Evolutionary conservation across 371 early-diverging fungal genomes (phyloP).

Genomic region (Apophysomyces ossiformis): DNA sequence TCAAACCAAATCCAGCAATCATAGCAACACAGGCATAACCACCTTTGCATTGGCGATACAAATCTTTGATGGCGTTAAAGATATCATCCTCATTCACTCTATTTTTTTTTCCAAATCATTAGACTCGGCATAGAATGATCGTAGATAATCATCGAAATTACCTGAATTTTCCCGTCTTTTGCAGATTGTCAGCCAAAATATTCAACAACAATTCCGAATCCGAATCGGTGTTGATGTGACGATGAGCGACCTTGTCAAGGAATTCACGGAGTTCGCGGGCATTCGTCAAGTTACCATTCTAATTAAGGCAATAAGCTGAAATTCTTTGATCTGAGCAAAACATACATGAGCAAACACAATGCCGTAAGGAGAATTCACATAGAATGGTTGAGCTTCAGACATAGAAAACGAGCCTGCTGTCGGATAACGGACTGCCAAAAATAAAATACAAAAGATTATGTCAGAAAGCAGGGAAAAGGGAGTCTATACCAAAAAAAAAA

Average conservation of each 20-base stretch:
- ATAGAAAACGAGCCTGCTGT: slow-evolving; percentile 94
- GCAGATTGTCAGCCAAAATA: slow-evolving; percentile 91
- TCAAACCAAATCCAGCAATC: slow-evolving; percentile 93
- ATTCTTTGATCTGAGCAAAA: neutral
- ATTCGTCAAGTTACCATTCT: slow-evolving; percentile 98
- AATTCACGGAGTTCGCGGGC: slow-evolving; percentile 83
- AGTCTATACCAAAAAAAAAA: neutral
- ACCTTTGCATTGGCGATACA: slow-evolving; percentile 85
- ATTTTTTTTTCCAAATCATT: slow-evolving; percentile 7
- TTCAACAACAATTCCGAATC: slow-evolving; percentile 97
- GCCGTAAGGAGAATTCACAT: slow-evolving; percentile 98
- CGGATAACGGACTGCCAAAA: slow-evolving; percentile 87
- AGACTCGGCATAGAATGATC: neutral
- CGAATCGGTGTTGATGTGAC: slow-evolving; percentile 98
- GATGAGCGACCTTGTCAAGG: slow-evolving; percentile 92
- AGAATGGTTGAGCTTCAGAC: slow-evolving; percentile 98
- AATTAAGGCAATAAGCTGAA: slow-evolving; percentile 10
- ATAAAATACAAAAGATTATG: neutral
- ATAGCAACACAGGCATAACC: slow-evolving; percentile 95
- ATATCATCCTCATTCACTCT: slow-evolving; percentile 97
- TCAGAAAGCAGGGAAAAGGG: neutral
- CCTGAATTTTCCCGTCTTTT: slow-evolving; percentile 93
- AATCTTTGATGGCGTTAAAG: slow-evolving; percentile 86
- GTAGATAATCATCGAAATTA: slow-evolving; percentile 26
- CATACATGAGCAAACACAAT: slow-evolving; percentile 94